A percentile compares a stretch with the other conserved stretches of the same genome.
Conservation (phyloP, 352 stramenopile genomes). For the Blastocystis sp. region DNA sequence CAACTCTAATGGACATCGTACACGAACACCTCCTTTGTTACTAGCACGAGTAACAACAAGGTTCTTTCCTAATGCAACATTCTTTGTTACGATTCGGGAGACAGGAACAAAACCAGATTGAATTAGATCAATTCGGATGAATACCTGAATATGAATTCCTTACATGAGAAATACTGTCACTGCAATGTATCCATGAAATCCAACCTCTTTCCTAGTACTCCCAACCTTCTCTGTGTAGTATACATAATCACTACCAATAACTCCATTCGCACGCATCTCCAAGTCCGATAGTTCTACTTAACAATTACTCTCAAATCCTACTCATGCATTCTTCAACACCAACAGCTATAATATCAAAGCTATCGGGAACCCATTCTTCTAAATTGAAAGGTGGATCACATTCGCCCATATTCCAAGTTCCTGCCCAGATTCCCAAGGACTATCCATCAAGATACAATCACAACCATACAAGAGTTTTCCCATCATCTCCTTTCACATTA, state of each 20-base stretch:
- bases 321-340: constrained; percentile 62
- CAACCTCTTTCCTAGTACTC: constrained; percentile 59
- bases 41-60: constrained; percentile 52
- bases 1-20: constrained; percentile 38
- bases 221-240: constrained; percentile 47
- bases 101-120: constrained; percentile 20
- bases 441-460: neutral
- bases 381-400: constrained; percentile 60
- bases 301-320: neutral
- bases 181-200: constrained; percentile 60
- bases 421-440: constrained; percentile 52
- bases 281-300: constrained; percentile 16
- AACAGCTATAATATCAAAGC: constrained; percentile 51
- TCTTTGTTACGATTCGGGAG: constrained; percentile 3
- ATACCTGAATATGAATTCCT: neutral
- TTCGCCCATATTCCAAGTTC: constrained; percentile 62
- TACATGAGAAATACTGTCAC: neutral
- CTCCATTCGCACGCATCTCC: neutral
- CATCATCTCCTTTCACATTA: constrained; percentile 33
- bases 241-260: constrained; percentile 43
- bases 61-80: constrained; percentile 56
- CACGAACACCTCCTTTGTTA: constrained; percentile 56
- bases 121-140: constrained; percentile 59
- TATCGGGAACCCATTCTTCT: constrained; percentile 56
- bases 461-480: constrained; percentile 5